Conservation (phyloP, 1,284 basidiomycete genomes). For the Laetiporus sulphureus region DNA sequence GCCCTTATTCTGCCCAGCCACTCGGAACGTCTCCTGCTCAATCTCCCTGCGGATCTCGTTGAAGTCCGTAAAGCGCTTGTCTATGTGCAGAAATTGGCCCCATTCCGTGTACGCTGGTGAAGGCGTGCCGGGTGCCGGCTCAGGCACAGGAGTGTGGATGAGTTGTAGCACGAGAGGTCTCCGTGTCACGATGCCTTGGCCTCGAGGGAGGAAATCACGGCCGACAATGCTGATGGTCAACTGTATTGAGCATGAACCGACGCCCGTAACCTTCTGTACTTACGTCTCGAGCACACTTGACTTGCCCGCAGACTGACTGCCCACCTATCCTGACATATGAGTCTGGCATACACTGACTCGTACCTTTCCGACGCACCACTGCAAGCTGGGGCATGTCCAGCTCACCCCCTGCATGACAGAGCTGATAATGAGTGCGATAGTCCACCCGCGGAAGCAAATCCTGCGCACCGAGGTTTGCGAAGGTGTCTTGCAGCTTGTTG, state of each 20-base stretch:
- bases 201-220: constrained; percentile 91
- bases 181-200: constrained; percentile 92
- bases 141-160: constrained; percentile 74
- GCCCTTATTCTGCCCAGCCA: constrained; percentile 98
- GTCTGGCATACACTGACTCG: background rate
- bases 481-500: constrained; percentile 91
- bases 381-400: constrained; percentile 83
- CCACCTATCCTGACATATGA: constrained; percentile 44
- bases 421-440: too few species aligned
- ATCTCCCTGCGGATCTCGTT: constrained; percentile 93
- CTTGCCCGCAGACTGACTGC: constrained; percentile 82
- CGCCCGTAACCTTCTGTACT: constrained; percentile 24
- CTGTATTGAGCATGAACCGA: background rate
- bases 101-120: constrained; percentile 67
- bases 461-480: constrained; percentile 71
- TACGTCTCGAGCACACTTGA: constrained; percentile 85
- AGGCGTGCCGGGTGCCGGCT: constrained; percentile 29
- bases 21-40: constrained; percentile 95
- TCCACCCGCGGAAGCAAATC: too few species aligned
- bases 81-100: constrained; percentile 95
- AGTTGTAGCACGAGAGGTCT: constrained; percentile 94
- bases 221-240: constrained; percentile 73
- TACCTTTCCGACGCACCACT: constrained; percentile 41
- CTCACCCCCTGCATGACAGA: constrained; percentile 77
- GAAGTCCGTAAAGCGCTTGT: constrained; percentile 95